These are phyloP conservation scores for Sporodiniella umbellata DNA, from an alignment of 371 early-diverging fungal genomes.

Conservation along the genomic window DNA sequence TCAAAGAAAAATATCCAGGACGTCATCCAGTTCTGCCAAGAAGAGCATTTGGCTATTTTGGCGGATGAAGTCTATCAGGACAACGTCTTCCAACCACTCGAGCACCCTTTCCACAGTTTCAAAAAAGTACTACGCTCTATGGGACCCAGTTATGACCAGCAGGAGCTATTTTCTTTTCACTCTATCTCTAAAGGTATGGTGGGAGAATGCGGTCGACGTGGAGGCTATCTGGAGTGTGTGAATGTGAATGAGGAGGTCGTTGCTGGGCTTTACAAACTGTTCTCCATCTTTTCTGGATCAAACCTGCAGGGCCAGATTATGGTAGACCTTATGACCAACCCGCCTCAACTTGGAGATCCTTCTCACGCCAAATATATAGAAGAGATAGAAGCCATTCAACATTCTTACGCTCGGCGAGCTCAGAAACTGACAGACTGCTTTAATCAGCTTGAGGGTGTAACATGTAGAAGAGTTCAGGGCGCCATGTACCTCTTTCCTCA, in stretches of 20 bases:
- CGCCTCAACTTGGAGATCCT: conserved; percentile 78
- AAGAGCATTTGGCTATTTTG: conserved; percentile 72
- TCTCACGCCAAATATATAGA: conserved; percentile 72
- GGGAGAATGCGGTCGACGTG: conserved; percentile 97
- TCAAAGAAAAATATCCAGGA: conserved; percentile 72
- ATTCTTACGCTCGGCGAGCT: conserved; percentile 81
- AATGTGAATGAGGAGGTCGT: conserved; percentile 72
- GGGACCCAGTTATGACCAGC: conserved; percentile 16
- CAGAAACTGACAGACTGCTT: conserved; percentile 75
- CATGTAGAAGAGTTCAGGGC: conserved; percentile 86
- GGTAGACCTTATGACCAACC: conserved; percentile 92
- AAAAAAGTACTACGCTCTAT: conserved; percentile 77
- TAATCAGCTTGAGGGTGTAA: conserved; percentile 82
- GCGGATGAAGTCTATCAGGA: conserved; percentile 97
- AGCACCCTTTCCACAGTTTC: conserved; percentile 88
- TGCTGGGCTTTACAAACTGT: conserved; percentile 89
- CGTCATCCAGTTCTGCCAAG: conserved; percentile 77
- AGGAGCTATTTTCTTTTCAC: conserved; percentile 94
- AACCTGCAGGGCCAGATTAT: conserved; percentile 83
- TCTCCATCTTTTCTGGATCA: conserved; percentile 89
- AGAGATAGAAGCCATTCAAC: conserved; percentile 77
- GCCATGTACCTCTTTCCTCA: conserved; percentile 96
- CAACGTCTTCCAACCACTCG: conserved; percentile 76
- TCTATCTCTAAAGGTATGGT: conserved; percentile 97
- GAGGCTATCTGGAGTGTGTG: conserved; percentile 95